These are phyloP conservation scores for Leccinum huronense DNA, from an alignment of 1,284 basidiomycete species.

Conservation along the genomic window DNA sequence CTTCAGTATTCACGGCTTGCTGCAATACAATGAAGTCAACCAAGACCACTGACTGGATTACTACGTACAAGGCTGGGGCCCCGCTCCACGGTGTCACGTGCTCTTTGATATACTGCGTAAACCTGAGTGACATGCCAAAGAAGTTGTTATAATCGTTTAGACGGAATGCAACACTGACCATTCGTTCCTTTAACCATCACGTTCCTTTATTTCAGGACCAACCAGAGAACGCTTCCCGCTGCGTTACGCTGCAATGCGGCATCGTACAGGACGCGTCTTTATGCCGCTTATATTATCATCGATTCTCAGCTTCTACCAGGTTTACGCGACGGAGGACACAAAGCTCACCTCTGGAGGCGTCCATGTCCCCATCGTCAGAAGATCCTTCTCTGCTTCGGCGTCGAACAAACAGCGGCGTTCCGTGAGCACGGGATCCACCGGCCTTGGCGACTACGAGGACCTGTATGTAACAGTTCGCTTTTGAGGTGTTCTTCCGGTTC, in stretches of 20 bases:
- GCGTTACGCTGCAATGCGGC: constrained; percentile 14
- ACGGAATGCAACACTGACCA: constrained; percentile 6
- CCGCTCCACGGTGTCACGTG: not conserved
- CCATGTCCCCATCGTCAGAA: constrained; percentile 28
- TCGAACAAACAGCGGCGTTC: constrained; percentile 16
- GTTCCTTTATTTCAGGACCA: not conserved
- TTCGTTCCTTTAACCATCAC: not conserved
- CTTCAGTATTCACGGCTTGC: constrained; percentile 3
- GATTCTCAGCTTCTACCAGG: constrained; percentile 6
- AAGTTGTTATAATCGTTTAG: not conserved
- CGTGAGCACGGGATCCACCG: constrained; percentile 24
- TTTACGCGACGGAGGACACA: constrained; percentile 1
- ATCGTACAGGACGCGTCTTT: constrained; percentile 11
- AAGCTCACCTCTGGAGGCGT: constrained; percentile 20
- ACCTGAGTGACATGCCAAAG: not conserved
- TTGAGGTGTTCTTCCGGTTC: not conserved
- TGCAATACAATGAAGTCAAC: constrained; percentile 3
- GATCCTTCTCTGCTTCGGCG: not conserved
- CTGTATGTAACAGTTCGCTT: constrained; percentile 38
- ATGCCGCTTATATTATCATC: constrained; percentile 10
- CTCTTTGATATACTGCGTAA: not conserved
- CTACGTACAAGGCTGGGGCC: not conserved
- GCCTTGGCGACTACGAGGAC: constrained; percentile 44
- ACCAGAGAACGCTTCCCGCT: constrained; percentile 2
- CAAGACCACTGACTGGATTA: not conserved